Evolutionary conservation across 2,329 filamentous ascomycete species (phyloP).

Genomic region (Ophiostoma tasmaniense): DNA sequence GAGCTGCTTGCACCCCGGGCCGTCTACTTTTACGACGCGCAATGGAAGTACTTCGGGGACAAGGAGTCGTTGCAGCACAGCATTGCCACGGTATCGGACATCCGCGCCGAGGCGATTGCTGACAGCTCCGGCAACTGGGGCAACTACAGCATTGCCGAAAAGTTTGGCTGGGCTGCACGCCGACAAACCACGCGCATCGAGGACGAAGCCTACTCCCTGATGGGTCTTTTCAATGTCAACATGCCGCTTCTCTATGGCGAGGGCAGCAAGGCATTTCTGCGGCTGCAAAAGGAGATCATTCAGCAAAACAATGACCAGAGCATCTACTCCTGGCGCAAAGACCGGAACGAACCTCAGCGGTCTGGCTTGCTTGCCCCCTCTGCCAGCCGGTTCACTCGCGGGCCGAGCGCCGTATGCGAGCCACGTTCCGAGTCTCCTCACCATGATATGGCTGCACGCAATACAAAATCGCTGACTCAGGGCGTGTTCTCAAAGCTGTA

Average conservation of each 20-base stretch:
- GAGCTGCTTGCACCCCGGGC: background rate
- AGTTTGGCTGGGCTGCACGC: background rate
- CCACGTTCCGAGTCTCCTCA: background rate
- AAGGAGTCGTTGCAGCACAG: background rate
- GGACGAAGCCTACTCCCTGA: background rate
- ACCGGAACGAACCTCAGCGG: background rate
- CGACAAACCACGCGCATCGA: background rate
- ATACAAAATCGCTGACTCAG: background rate
- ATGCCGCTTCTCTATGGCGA: background rate
- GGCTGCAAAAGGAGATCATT: background rate
- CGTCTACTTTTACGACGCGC: background rate
- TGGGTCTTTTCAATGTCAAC: background rate
- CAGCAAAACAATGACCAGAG: background rate
- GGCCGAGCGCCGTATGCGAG: background rate
- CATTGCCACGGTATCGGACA: background rate
- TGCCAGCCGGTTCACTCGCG: background rate
- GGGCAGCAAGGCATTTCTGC: background rate
- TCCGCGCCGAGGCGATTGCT: background rate
- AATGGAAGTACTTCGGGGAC: background rate
- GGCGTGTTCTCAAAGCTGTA: background rate
- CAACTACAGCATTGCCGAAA: background rate
- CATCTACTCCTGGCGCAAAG: background rate
- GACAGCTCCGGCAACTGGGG: background rate
- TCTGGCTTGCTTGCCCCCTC: background rate
- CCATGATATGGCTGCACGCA: background rate